Evolutionary conservation across 129 eudicot genomes (phyloP), one percentile per base, ranked within the genome.

Genomic region (Arctium lappa): DNA sequence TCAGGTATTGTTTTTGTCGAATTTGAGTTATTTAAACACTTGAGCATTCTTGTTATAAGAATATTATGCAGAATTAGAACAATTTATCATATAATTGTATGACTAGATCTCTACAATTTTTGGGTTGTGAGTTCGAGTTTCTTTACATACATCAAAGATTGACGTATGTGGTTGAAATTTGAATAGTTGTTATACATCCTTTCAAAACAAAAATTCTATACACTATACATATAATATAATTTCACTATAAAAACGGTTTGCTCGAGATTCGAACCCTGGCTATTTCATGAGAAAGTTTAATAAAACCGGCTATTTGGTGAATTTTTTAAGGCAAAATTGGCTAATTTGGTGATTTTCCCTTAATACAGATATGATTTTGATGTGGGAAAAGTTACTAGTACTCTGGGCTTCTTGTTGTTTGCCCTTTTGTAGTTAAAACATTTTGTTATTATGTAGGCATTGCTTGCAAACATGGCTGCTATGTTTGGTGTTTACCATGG

Each of bases 401-500:
- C 1, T 53, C 36, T 72, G 5, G 42, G 69, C 11, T 76, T 72
- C 39, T 13, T 22, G 2, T 15, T 80, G 38, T 74, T 74, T 76
- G 29, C 77, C 37, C 30, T 16, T 79, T 56, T 80, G 22, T 82
- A 22, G 33, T 46, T 48, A 39, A 80, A 70, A 60, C 40, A 13
- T 40, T 81, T 72, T 80, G 37, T 37, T 81, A 48, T 84, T 72
- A 30, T 88, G 69, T 75, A 95, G 98, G 98, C 98, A 33, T 87
- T 95, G 86, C 97, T 95, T 74, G 98, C 97, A 74, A 92, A 95
- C 86, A 95, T 95, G 97, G 98, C 97, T 88, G 98, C 94, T 72
- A 95, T 95, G 98, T 95, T 79, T 80, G 96, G 93, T 83, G 90
- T 95, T 75, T 95, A 92, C 85, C 98, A 95, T 78, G 97, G 98